phyloP scores from a whole-genome alignment of 1,139 yeast genomes.

The Sugiyamaella paludigena region DNA sequence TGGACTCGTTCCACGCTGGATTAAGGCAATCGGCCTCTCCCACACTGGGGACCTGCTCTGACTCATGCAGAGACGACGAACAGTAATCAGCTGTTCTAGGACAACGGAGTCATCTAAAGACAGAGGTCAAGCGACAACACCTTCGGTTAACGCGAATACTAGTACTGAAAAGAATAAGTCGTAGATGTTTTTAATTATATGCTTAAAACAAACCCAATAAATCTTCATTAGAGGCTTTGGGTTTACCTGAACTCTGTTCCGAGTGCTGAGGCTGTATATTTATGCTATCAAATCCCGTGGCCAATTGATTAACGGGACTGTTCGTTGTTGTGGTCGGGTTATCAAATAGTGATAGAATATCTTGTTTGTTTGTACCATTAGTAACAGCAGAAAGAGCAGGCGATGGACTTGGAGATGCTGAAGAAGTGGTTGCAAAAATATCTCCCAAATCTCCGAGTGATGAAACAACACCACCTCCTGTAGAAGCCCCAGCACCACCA shows the following conservation, averaged over 20 bases:
- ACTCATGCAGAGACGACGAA: too few species aligned
- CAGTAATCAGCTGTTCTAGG: too few species aligned
- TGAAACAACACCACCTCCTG: slow-evolving; percentile 22
- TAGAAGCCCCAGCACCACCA: slow-evolving; percentile 31
- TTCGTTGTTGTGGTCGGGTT: slow-evolving; percentile 31
- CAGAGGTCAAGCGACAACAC: too few species aligned
- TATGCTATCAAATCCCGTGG: slow-evolving; percentile 30
- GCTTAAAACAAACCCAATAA: slow-evolving; percentile 55
- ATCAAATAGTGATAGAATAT: slow-evolving; percentile 34
- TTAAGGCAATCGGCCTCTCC: too few species aligned
- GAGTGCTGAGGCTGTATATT: slow-evolving; percentile 16
- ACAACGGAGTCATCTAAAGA: too few species aligned
- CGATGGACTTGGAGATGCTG: slow-evolving; percentile 31
- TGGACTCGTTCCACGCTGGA: too few species aligned
- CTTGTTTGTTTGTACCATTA: slow-evolving; percentile 31
- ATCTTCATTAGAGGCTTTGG: slow-evolving; percentile 44
- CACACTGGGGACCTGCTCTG: too few species aligned
- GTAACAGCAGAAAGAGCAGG: slow-evolving; percentile 18
- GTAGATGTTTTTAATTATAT: background rate
- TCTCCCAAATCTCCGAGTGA: slow-evolving; percentile 37
- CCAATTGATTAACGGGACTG: slow-evolving; percentile 22
- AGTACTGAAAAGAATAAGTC: background rate
- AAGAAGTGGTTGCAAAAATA: slow-evolving; percentile 33
- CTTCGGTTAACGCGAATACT: too few species aligned
- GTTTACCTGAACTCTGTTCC: slow-evolving; percentile 22